Conservation (phyloP, 768 basidiomycete genomes). For the Mycena galericulata region DNA sequence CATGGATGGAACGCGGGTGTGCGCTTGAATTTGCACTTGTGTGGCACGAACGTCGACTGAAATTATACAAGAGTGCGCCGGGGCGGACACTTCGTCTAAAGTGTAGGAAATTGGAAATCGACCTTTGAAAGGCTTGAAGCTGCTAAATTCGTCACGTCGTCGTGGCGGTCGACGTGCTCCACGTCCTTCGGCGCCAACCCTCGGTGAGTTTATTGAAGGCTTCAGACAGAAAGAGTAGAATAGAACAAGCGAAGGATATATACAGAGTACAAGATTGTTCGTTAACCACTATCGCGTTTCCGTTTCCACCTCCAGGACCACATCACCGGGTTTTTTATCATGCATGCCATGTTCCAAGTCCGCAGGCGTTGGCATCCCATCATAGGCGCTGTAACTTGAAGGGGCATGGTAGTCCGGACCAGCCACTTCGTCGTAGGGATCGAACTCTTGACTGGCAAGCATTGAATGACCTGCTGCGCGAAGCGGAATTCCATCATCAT, state of each 20-base stretch:
- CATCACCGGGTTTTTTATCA: background rate
- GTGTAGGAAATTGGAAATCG: too few species aligned
- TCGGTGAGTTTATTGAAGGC: too few species aligned
- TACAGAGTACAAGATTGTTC: too few species aligned
- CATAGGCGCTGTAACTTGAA: constrained; percentile 28
- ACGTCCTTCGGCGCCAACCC: too few species aligned
- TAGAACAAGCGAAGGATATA: too few species aligned
- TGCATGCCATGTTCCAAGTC: constrained; percentile 17
- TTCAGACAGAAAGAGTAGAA: too few species aligned
- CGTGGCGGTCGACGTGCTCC: too few species aligned
- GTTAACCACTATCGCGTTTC: background rate
- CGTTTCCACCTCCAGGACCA: too few species aligned
- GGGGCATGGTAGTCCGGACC: constrained; percentile 28
- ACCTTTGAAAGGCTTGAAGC: too few species aligned
- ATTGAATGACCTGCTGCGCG: constrained; percentile 31
- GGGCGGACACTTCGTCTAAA: too few species aligned
- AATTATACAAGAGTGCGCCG: background rate
- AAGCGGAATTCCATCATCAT: constrained; percentile 27
- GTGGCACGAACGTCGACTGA: background rate
- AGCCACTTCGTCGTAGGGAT: constrained; percentile 54
- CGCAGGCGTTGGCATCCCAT: constrained; percentile 22
- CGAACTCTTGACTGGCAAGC: constrained; percentile 44
- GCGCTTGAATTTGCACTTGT: background rate
- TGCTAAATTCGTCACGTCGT: too few species aligned
- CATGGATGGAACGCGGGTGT: background rate